phyloP scores from a whole-genome alignment of 305 asterid species.

The Fraxinus paxiana region DNA sequence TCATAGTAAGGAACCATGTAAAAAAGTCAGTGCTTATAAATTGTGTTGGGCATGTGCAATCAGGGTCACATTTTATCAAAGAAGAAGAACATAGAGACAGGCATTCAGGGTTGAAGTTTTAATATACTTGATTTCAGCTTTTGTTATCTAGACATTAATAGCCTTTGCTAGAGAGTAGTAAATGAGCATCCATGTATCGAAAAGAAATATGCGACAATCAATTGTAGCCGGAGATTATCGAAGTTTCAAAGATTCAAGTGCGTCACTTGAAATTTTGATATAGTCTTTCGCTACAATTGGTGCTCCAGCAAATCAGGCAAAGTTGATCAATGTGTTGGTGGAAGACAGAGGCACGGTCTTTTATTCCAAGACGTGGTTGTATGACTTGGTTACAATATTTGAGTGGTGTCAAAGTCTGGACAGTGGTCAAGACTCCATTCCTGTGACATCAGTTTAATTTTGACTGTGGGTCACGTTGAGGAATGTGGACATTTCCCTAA shows the following conservation, averaged over 20 bases:
- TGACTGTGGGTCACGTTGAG: background rate
- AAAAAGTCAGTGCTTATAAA: constrained; percentile 20
- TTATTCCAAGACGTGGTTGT: background rate
- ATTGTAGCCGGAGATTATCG: background rate
- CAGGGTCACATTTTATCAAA: background rate
- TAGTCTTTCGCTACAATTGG: background rate
- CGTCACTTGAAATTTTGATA: background rate
- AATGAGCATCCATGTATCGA: background rate
- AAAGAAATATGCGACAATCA: background rate
- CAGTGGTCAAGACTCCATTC: background rate
- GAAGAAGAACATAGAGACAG: background rate
- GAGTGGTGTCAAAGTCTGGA: background rate
- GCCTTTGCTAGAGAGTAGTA: background rate
- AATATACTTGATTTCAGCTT: background rate
- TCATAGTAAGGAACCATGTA: constrained; percentile 1
- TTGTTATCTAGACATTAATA: background rate
- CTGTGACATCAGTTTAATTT: background rate
- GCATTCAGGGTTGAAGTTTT: background rate
- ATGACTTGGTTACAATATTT: background rate
- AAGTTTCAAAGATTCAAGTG: background rate
- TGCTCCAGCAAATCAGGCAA: background rate
- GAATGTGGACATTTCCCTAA: background rate
- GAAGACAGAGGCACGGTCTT: background rate
- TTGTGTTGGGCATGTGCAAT: background rate
- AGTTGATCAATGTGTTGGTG: background rate